phyloP scores from a whole-genome alignment of 2,329 filamentous ascomycete species.

The Thelonectria discophora region DNA sequence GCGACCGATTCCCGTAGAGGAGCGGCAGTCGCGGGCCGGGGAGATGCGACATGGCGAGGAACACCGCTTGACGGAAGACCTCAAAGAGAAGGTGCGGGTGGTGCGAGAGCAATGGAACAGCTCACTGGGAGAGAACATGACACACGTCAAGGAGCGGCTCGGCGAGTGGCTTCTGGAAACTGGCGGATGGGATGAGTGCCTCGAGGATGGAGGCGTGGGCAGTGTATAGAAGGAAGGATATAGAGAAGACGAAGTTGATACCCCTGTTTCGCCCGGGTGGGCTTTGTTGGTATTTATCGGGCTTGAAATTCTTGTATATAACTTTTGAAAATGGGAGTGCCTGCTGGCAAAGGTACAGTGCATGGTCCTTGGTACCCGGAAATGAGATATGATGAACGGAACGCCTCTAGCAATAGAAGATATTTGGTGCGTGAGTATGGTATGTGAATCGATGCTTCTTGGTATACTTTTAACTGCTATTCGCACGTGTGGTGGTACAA shows the following conservation, averaged over 20 bases:
- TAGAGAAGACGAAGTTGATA: slow-evolving; percentile 41
- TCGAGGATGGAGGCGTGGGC: slow-evolving; percentile 66
- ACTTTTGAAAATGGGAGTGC: slow-evolving; percentile 12
- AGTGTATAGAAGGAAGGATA: slow-evolving; percentile 46
- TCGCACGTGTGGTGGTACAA: slow-evolving; percentile 19
- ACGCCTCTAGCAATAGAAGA: background rate
- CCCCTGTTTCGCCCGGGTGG: slow-evolving; percentile 35
- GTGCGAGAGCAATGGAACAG: slow-evolving; percentile 93
- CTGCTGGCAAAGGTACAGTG: background rate
- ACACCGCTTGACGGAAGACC: slow-evolving; percentile 76
- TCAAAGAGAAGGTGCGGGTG: slow-evolving; percentile 92
- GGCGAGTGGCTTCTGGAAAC: slow-evolving; percentile 76
- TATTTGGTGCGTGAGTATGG: background rate
- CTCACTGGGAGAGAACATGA: slow-evolving; percentile 81
- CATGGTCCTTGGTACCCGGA: background rate
- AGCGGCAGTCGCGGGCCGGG: slow-evolving; percentile 55
- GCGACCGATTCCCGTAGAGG: slow-evolving; percentile 43
- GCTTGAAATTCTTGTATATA: slow-evolving; percentile 31
- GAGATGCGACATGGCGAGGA: slow-evolving; percentile 74
- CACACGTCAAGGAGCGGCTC: slow-evolving; percentile 76
- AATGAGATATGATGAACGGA: slow-evolving; percentile 26
- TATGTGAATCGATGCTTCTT: background rate
- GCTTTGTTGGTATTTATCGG: slow-evolving; percentile 24
- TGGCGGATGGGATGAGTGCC: slow-evolving; percentile 88
- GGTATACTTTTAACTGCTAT: slow-evolving; percentile 10